Evolutionary conservation across 139 green algal genomes (phyloP).

Genomic region (Diplosphaera chodatii): DNA sequence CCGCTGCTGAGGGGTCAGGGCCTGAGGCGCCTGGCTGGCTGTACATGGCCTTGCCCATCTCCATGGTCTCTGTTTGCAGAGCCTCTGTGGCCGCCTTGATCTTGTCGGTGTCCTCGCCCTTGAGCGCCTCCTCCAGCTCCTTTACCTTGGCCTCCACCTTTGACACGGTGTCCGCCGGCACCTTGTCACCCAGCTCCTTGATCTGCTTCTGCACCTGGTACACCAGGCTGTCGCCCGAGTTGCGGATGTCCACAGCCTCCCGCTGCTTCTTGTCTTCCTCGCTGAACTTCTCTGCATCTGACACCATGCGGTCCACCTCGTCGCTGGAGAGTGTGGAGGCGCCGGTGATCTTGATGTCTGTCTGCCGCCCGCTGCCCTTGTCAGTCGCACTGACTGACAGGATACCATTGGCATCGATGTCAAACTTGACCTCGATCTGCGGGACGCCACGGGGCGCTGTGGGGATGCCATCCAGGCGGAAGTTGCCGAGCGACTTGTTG

Average conservation of each 20-base stretch:
- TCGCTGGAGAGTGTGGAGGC: conserved; percentile 68
- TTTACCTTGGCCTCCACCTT: conserved; percentile 83
- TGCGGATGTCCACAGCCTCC: conserved; percentile 93
- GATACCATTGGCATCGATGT: conserved; percentile 99
- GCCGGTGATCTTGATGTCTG: conserved; percentile 98
- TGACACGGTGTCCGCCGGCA: conserved; percentile 69
- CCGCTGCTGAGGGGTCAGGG: conserved; percentile 9
- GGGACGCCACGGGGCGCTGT: conserved; percentile 89
- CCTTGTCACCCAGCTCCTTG: conserved; percentile 95
- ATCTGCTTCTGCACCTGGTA: conserved; percentile 99
- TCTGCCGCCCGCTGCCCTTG: conserved; percentile 94
- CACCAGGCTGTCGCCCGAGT: conserved; percentile 78
- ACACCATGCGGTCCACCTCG: conserved; percentile 94
- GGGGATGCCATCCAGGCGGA: conserved; percentile 94
- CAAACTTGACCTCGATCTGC: conserved; percentile 95
- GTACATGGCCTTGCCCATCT: conserved; percentile 90
- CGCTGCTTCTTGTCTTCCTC: conserved; percentile 88
- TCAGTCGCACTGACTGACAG: conserved; percentile 88
- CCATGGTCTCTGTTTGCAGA: conserved; percentile 85
- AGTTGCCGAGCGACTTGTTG: conserved; percentile 96
- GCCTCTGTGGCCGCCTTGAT: conserved; percentile 89
- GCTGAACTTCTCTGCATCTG: conserved; percentile 88
- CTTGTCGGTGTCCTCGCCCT: conserved; percentile 55
- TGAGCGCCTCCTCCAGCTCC: conserved; percentile 62
- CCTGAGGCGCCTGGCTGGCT: conserved; percentile 25